phyloP scores from a whole-genome alignment of 164 flowering plant species.

The Sextonia rubra region DNA sequence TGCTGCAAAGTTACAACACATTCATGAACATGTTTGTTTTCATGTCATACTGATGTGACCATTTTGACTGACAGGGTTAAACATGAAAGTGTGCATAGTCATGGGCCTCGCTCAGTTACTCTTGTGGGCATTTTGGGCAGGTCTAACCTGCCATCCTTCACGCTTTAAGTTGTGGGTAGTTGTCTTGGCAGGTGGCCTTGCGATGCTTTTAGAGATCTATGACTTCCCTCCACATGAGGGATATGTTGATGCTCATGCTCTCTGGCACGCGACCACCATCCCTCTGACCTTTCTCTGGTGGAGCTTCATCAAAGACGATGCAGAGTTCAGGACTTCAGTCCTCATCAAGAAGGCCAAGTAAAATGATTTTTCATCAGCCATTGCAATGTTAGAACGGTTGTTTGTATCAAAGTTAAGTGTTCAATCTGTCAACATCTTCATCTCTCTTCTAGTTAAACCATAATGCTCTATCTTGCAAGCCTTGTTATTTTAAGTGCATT shows the following conservation, averaged over 20 bases:
- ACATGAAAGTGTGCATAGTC: constrained; percentile 59
- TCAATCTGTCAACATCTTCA: background rate
- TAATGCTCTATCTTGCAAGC: background rate
- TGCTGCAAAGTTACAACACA: too few relatives aligned
- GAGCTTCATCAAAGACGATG: constrained; percentile 82
- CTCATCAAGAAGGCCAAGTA: constrained; percentile 28
- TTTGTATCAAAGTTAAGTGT: background rate
- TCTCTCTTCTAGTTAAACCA: background rate
- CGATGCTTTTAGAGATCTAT: constrained; percentile 57
- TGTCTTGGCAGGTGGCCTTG: constrained; percentile 51
- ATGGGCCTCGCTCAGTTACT: constrained; percentile 60
- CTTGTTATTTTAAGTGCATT: background rate
- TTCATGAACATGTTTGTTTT: too few relatives aligned
- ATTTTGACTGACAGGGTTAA: constrained; percentile 44
- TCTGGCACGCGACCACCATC: constrained; percentile 63
- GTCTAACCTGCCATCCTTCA: constrained; percentile 61
- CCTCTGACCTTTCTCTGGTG: constrained; percentile 80
- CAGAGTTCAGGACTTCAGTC: constrained; percentile 49
- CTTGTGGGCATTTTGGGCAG: constrained; percentile 79
- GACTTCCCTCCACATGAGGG: constrained; percentile 84
- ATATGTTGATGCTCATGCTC: constrained; percentile 77
- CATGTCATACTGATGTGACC: too few relatives aligned
- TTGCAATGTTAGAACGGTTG: background rate
- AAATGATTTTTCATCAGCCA: background rate
- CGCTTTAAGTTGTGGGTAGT: constrained; percentile 77